Evolutionary conservation across 164 flowering plant genomes (phyloP), one percentile per base, ranked within the genome.

Genomic region (Protea cynaroides): DNA sequence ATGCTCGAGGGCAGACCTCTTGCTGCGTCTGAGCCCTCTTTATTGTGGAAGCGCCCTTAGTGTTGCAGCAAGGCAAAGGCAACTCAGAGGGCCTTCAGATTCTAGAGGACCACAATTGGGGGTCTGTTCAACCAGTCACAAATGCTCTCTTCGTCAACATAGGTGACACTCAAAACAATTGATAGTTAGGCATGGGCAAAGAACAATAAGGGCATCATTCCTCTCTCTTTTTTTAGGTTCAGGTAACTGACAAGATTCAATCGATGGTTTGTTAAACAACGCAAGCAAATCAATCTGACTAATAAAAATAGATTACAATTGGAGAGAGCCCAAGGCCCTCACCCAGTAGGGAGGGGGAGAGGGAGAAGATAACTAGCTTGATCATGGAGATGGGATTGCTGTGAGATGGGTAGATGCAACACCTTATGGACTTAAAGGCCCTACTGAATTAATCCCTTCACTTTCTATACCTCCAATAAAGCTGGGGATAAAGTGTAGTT

Each of bases 1-100:
- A 57, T 93, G 98, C 68, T 71, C 92, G 7, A 83, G 94, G 50
- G 94, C 98, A 8, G 97, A 93, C 65, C 85, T 87, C 21, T 94
- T 90, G 9, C 65, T 93, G 72, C 94, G 98, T 8, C 72, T 93
- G 22, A 90, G 97, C 65, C 90, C 97, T 15, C 97, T 88, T 72
- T 93, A 96, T 0, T 97, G 90, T 78, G 98, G 97, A 44, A 90
- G 96, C 75, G 98, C 92, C 13, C 80, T 88, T 0, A 93, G 88
- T 93, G 40, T 64, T 90, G 76, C 96, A 90, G 57, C 93, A 92
- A 64, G 82, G 84, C 29, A 74, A 69, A 47, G 81, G 80, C 8
- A 78, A 76, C 72, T 71, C 87, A 8, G 85, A 75, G 3, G 97
- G 98, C 62, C 92, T 93, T 11, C 96, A 93, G 68, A 82, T 93